Evolutionary conservation across 495 filamentous ascomycete genomes (phyloP).

Genomic region (Annulohypoxylon stygium): DNA sequence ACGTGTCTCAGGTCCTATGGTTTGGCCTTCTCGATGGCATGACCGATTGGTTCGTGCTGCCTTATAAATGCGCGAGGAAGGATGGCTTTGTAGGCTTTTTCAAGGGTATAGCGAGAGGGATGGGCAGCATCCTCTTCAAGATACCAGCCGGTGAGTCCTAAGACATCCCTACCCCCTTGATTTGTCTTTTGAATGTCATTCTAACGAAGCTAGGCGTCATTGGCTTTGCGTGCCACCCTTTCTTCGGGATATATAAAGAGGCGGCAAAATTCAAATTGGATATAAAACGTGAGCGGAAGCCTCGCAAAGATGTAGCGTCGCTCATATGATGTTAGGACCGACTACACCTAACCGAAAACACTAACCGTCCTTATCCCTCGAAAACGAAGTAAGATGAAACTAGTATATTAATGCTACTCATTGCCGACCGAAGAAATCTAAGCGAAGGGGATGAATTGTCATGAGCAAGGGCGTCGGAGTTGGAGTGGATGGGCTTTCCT

Average conservation of each 20-base stretch:
- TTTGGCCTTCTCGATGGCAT: constrained; percentile 68
- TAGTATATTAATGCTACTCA: background rate
- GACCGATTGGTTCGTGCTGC: constrained; percentile 60
- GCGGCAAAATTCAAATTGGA: constrained; percentile 41
- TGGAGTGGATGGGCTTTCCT: background rate
- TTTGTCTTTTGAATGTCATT: constrained; percentile 12
- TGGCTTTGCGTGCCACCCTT: constrained; percentile 66
- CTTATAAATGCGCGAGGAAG: constrained; percentile 63
- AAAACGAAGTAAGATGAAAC: background rate
- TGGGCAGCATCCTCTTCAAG: constrained; percentile 68
- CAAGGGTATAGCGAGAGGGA: constrained; percentile 68
- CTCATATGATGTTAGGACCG: constrained; percentile 26
- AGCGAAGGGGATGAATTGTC: background rate
- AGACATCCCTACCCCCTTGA: background rate
- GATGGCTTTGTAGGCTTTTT: constrained; percentile 66
- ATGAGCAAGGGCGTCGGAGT: background rate
- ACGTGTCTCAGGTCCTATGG: constrained; percentile 50
- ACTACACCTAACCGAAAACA: background rate
- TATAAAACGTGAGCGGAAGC: constrained; percentile 33
- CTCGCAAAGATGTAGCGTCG: constrained; percentile 19
- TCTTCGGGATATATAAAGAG: constrained; percentile 72
- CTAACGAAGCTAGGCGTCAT: constrained; percentile 50
- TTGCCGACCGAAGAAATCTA: background rate
- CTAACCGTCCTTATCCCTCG: background rate
- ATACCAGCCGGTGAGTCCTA: constrained; percentile 61